Percentiles rank a stretch among this genome's conserved stretches.
These are phyloP conservation scores for Hyphodiscus hymeniophilus DNA, from an alignment of 495 filamentous ascomycete species.

Conservation along the genomic window DNA sequence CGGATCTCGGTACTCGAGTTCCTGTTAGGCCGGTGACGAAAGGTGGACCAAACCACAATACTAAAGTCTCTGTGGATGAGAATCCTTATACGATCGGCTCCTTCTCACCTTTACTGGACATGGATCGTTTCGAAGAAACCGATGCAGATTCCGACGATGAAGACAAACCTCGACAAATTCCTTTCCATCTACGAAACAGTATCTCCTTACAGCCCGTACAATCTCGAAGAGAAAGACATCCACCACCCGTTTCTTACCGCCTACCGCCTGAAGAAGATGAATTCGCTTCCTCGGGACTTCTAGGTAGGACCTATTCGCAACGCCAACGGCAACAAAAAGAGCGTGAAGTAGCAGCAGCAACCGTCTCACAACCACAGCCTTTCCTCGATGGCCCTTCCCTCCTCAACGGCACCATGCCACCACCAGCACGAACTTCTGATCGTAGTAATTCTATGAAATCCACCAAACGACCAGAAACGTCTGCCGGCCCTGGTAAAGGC, in stretches of 20 bases:
- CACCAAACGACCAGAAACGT: constrained; percentile 4
- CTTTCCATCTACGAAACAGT: constrained; percentile 22
- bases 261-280: constrained; percentile 28
- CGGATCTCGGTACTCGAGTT: not conserved
- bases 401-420: constrained; percentile 27
- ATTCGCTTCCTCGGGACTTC: constrained; percentile 49
- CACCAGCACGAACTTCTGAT: not conserved
- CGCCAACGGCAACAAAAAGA: constrained; percentile 49
- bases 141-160: constrained; percentile 20
- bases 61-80: constrained; percentile 24
- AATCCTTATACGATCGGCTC: constrained; percentile 45
- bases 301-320: constrained; percentile 56
- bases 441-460: constrained; percentile 14
- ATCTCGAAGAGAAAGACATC: constrained; percentile 33
- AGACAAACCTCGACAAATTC: constrained; percentile 18
- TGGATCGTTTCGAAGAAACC: constrained; percentile 33
- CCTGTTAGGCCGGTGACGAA: constrained; percentile 7
- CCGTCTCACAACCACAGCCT: constrained; percentile 18
- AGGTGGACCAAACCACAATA: constrained; percentile 5
- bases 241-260: constrained; percentile 20
- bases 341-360: constrained; percentile 28
- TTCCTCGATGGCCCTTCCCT: constrained; percentile 44
- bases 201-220: not conserved
- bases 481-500: constrained; percentile 10
- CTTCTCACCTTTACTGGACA: constrained; percentile 47